Evolutionary conservation across 306 rosid genomes (phyloP).

Genomic region (Glycine tomentella): DNA sequence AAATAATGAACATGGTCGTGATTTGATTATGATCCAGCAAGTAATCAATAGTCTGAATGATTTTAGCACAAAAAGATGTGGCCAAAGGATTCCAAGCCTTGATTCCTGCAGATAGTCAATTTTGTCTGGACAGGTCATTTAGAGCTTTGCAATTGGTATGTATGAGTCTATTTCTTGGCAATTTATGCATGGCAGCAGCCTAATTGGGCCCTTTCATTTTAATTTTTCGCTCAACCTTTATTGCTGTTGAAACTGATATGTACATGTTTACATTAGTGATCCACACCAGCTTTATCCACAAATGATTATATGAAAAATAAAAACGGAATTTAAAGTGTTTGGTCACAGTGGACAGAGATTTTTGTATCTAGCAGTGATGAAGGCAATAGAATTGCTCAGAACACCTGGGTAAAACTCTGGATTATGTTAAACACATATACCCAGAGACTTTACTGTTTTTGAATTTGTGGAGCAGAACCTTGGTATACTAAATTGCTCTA

Average conservation of each 20-base stretch:
- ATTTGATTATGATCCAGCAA: conserved; percentile 48
- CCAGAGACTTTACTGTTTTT: conserved; percentile 55
- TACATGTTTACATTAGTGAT: conserved; percentile 34
- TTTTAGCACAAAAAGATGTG: conserved; percentile 44
- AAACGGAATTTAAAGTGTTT: conserved; percentile 40
- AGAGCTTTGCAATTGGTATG: conserved; percentile 59
- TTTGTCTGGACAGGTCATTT: conserved; percentile 22
- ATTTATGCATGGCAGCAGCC: not conserved
- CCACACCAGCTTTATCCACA: conserved; percentile 44
- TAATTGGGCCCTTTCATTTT: not conserved
- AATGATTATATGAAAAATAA: conserved; percentile 10
- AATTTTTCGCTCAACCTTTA: conserved; percentile 13
- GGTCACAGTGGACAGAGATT: conserved; percentile 47
- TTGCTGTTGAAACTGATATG: conserved; percentile 45
- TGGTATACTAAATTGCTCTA: conserved; percentile 49
- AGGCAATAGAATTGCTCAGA: conserved; percentile 56
- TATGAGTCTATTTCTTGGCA: conserved; percentile 21
- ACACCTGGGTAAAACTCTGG: conserved; percentile 46
- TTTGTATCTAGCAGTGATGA: conserved; percentile 48
- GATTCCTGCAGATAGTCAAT: no score
- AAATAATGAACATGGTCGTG: conserved; percentile 46
- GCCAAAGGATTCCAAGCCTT: conserved; percentile 1
- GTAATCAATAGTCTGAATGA: conserved; percentile 59
- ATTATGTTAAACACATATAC: conserved; percentile 50
- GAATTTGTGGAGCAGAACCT: conserved; percentile 64